Conservation (phyloP, 1,139 yeast genomes). For the Kodamaea sp. region DNA sequence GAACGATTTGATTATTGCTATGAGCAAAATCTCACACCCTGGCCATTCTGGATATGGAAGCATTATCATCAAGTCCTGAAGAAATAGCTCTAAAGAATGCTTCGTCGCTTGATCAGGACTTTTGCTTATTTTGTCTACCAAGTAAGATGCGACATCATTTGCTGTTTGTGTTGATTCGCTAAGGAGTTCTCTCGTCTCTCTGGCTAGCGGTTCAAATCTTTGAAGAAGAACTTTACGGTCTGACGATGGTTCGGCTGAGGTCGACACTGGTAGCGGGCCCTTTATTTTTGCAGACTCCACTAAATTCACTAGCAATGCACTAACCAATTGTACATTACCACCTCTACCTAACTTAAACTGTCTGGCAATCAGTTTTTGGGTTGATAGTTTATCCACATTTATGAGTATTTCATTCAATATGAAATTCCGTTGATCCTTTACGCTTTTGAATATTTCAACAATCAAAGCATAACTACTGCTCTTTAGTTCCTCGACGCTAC, state of each 20-base stretch:
- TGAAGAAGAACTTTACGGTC: background rate
- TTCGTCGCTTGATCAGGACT: constrained; percentile 40
- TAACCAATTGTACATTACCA: constrained; percentile 46
- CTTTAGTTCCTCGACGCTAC: constrained; percentile 32
- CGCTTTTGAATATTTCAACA: constrained; percentile 43
- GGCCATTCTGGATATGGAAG: constrained; percentile 62
- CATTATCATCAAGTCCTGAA: constrained; percentile 56
- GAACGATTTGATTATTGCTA: constrained; percentile 42
- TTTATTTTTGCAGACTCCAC: constrained; percentile 28
- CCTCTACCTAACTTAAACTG: constrained; percentile 48
- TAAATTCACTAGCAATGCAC: constrained; percentile 46
- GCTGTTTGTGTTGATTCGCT: constrained; percentile 14
- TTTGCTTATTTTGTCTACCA: constrained; percentile 40
- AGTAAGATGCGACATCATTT: constrained; percentile 37
- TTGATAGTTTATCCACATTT: constrained; percentile 50
- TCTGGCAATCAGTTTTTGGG: constrained; percentile 42
- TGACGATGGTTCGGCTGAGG: background rate
- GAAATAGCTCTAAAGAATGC: constrained; percentile 47
- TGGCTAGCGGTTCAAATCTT: background rate
- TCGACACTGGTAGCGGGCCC: background rate
- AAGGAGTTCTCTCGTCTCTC: background rate
- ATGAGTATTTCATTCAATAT: constrained; percentile 61
- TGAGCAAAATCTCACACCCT: constrained; percentile 51
- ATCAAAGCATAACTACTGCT: constrained; percentile 39
- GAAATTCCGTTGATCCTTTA: constrained; percentile 56